Percentiles rank a stretch among this genome's conserved stretches.
Conservation (phyloP, 768 basidiomycete genomes). For the Lentinula edodes region DNA sequence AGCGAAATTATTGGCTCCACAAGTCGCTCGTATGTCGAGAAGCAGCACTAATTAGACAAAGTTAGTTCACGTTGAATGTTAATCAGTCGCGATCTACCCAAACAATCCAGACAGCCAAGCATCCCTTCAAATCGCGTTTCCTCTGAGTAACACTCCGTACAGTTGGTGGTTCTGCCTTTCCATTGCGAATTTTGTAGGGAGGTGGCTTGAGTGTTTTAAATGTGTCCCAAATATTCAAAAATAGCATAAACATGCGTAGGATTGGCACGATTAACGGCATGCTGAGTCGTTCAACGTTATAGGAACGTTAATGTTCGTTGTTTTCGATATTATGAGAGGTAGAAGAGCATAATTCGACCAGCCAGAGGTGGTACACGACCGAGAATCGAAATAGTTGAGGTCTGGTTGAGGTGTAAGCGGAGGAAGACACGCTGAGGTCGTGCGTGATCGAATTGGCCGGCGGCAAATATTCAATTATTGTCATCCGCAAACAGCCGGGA, state of each 20-base stretch:
- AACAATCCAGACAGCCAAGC: slow-evolving; percentile 78
- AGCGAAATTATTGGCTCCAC: slow-evolving; percentile 61
- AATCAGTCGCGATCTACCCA: slow-evolving; percentile 49
- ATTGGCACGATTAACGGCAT: slow-evolving; percentile 69
- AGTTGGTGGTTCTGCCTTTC: slow-evolving; percentile 48
- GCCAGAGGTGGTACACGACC: not conserved
- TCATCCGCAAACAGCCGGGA: too few relatives aligned
- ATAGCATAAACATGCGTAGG: slow-evolving; percentile 65
- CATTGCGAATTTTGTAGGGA: slow-evolving; percentile 45
- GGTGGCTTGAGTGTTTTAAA: slow-evolving; percentile 78
- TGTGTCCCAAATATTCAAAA: slow-evolving; percentile 77
- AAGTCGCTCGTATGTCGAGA: slow-evolving; percentile 61
- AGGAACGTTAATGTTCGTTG: not conserved
- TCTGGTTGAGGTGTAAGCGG: not conserved
- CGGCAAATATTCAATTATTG: too few relatives aligned
- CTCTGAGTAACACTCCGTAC: slow-evolving; percentile 64
- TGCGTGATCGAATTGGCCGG: not conserved
- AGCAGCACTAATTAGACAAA: slow-evolving; percentile 48
- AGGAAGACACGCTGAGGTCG: not conserved
- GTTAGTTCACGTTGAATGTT: not conserved
- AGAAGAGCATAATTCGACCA: not conserved
- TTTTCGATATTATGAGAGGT: not conserved
- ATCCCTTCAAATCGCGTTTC: slow-evolving; percentile 83
- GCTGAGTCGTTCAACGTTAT: not conserved
- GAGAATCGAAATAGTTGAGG: not conserved